Evolutionary conservation across 805 yeast species (phyloP).

Genomic region (Cyberlindnera xishuangbannaensis): DNA sequence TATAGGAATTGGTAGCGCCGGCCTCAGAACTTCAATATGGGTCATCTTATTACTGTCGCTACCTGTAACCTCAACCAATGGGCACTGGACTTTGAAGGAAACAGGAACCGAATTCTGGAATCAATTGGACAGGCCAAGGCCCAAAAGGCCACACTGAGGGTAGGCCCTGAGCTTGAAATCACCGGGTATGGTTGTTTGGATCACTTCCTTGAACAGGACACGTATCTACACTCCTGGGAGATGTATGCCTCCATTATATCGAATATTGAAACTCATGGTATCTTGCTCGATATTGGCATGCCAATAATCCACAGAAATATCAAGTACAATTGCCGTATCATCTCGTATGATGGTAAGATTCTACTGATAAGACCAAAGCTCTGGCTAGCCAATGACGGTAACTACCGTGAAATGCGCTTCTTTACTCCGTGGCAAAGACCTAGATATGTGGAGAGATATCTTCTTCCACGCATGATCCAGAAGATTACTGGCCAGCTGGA

Average conservation of each 20-base stretch:
- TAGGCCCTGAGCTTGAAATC: conserved; percentile 95
- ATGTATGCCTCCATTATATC: conserved; percentile 73
- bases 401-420: conserved; percentile 95
- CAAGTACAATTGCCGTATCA: conserved; percentile 84
- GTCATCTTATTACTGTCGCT: conserved; percentile 81
- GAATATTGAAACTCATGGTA: conserved; percentile 64
- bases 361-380: conserved; percentile 87
- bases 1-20: too few relatives aligned
- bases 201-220: conserved; percentile 87
- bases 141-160: conserved; percentile 74
- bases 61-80: conserved; percentile 97
- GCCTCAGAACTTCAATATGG: conserved; percentile 43
- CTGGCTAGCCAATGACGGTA: conserved; percentile 95
- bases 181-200: conserved; percentile 95
- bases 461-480: conserved; percentile 66
- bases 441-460: conserved; percentile 63
- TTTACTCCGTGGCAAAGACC: conserved; percentile 92
- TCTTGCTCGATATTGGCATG: conserved; percentile 89
- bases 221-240: conserved; percentile 91
- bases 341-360: conserved; percentile 74
- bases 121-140: conserved; percentile 74
- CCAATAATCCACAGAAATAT: conserved; percentile 85
- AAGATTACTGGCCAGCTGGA: conserved; percentile 57
- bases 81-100: conserved; percentile 98
- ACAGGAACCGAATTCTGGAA: conserved; percentile 82